Base-by-base conservation (phyloP, 2,329 filamentous ascomycete genomes). In the Colletotrichum melonis region DNA sequence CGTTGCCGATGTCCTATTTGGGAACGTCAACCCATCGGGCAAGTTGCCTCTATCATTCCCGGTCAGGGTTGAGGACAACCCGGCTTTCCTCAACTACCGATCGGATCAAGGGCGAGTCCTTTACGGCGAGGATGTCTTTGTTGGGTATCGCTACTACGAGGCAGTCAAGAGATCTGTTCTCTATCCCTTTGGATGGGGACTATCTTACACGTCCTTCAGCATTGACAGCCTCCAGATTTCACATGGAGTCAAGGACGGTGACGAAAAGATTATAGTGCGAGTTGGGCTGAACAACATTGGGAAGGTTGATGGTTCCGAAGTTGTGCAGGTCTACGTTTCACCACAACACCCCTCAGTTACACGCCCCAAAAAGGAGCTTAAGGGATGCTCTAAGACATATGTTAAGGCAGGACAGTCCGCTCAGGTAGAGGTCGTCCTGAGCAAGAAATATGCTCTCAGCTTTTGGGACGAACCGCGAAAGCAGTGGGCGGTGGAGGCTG, bases 31-130 rank as follows among this genome's bases (percentile, higher is more conserved):
- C 42, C 77, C 77, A 0, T 88, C 86, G 69, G 94, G 91, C 19
- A 95, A 95, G 81, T 86, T 95, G 1, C 92, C 93, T 0, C 85
- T 95, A 16, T 92, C 88, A 3, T 94, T 93, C 81, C 93, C 93
- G 0, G 84, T 83, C 42, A 83, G 85, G 1, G 77, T 91, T 2
- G 87, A 92, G 78, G 90, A 93, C 76, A 94, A 92, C 74, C 76
- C 92, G 0, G 89, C 91, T 0, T 94, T 91, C 80, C 83, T 92
- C 72, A 94, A 92, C 81, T 94, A 90, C 77, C 82, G 85, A n/a
- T 87, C 87, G 2, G 92, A 94, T 76, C 88, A 90, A 52, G 88
- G 92, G 35, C 86, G 90, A 56, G 90, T 91, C 1, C 81, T 93
- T 0, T 94, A 94, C 75, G 92, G 92, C 19, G 93, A 94, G 79